These are phyloP conservation scores for Picea abies DNA, from an alignment of 83 land plant species.

Conservation along the genomic window DNA sequence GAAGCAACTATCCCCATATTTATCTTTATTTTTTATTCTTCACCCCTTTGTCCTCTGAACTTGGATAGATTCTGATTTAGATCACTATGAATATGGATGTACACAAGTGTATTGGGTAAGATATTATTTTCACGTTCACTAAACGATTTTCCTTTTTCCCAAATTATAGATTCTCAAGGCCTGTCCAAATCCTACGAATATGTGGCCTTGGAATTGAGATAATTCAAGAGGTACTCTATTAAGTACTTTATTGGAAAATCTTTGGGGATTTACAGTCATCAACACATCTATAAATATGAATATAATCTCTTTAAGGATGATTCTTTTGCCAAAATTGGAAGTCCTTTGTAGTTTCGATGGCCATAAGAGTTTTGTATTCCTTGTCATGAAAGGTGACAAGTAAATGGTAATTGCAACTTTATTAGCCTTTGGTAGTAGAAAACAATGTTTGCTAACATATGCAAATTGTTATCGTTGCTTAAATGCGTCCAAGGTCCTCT, in stretches of 20 bases:
- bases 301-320: constrained; percentile 55
- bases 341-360: constrained; percentile 89
- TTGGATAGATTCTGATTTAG: background rate
- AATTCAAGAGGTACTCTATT: constrained; percentile 91
- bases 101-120: constrained; percentile 86
- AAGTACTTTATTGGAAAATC: constrained; percentile 88
- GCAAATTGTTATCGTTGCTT: too few relatives aligned
- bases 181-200: constrained; percentile 90
- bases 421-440: constrained; percentile 47
- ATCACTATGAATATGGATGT: constrained; percentile 92
- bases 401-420: constrained; percentile 96
- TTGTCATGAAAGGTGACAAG: constrained; percentile 92
- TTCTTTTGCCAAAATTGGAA: constrained; percentile 91
- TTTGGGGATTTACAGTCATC: constrained; percentile 87
- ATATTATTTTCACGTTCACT: constrained; percentile 96
- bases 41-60: too few relatives aligned
- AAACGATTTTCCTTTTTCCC: constrained; percentile 86
- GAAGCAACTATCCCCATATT: too few relatives aligned
- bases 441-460: too few relatives aligned
- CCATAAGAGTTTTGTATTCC: constrained; percentile 79
- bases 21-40: too few relatives aligned
- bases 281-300: constrained; percentile 86
- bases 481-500: too few relatives aligned
- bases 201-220: constrained; percentile 93
- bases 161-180: constrained; percentile 87